Evolutionary conservation across 2,329 filamentous ascomycete genomes (phyloP).

Genomic region (Hawksworthiomyces lignivorus): DNA sequence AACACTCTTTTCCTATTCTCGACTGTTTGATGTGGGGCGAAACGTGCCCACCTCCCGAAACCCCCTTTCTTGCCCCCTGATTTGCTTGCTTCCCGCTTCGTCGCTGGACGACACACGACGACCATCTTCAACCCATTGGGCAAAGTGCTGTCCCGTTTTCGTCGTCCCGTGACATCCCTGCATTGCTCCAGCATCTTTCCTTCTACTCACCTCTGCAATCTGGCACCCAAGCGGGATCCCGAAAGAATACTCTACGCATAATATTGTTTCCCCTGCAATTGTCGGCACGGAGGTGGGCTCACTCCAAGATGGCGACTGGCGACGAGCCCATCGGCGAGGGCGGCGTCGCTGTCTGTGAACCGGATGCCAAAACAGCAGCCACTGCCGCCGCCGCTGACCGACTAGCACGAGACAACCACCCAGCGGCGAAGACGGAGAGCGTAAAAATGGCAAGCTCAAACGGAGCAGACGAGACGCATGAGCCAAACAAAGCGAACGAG

Average conservation of each 20-base stretch:
- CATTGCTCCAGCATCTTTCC: not conserved
- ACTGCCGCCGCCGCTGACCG: not conserved
- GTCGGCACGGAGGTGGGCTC: no score
- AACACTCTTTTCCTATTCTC: not conserved
- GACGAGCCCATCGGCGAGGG: slow-evolving; percentile 7
- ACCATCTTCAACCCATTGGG: not conserved
- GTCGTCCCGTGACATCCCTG: not conserved
- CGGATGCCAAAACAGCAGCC: not conserved
- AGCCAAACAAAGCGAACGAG: not conserved
- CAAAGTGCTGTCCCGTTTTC: not conserved
- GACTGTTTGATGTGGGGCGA: slow-evolving; percentile 10
- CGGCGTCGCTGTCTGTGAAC: not conserved
- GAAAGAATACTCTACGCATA: no score
- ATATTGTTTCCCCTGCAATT: no score
- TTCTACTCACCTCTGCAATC: no score
- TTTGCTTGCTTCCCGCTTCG: not conserved
- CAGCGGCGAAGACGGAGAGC: not conserved
- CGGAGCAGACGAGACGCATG: not conserved
- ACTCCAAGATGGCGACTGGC: slow-evolving; percentile 8
- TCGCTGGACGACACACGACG: not conserved
- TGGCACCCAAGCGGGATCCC: no score
- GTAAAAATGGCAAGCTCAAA: not conserved
- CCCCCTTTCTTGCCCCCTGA: slow-evolving; percentile 7
- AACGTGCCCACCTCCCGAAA: slow-evolving; percentile 11
- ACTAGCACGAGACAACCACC: not conserved